phyloP scores from a whole-genome alignment of 176 grass and related monocot species.

The Otatea glauca region DNA sequence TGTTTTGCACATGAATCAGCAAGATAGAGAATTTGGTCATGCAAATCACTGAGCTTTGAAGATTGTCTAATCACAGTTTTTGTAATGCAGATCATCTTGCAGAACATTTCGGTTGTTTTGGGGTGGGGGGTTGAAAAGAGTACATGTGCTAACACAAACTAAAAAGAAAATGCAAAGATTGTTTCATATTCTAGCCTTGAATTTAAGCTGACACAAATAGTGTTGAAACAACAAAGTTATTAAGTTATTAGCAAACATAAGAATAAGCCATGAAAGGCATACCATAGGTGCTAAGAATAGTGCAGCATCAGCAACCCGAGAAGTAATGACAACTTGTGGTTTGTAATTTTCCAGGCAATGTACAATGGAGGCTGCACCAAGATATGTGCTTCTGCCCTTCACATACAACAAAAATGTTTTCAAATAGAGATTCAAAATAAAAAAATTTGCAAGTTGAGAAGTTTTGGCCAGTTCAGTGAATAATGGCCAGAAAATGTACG shows the following conservation, averaged over 20 bases:
- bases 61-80: slow-evolving; percentile 6
- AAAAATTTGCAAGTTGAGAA: slow-evolving; percentile 11
- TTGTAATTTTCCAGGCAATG: slow-evolving; percentile 78
- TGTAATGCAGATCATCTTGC: not conserved
- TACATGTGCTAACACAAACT: not conserved
- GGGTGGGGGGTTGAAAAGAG: too few relatives aligned
- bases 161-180: not conserved
- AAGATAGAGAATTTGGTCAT: not conserved
- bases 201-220: not conserved
- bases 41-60: not conserved
- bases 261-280: slow-evolving; percentile 24
- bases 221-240: not conserved
- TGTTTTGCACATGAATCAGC: not conserved
- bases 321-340: slow-evolving; percentile 92
- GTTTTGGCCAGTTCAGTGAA: not conserved
- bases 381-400: slow-evolving; percentile 85
- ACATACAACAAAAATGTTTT: slow-evolving; percentile 22
- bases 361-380: slow-evolving; percentile 85
- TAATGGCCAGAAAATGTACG: slow-evolving; percentile 14
- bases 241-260: slow-evolving; percentile 26
- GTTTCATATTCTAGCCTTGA: not conserved
- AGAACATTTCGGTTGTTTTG: not conserved
- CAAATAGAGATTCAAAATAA: slow-evolving; percentile 24
- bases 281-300: slow-evolving; percentile 98
- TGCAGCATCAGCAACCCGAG: slow-evolving; percentile 91